Conservation (phyloP, 225 moss, liverwort and hornwort genomes). For the Marchantia polymorpha region DNA sequence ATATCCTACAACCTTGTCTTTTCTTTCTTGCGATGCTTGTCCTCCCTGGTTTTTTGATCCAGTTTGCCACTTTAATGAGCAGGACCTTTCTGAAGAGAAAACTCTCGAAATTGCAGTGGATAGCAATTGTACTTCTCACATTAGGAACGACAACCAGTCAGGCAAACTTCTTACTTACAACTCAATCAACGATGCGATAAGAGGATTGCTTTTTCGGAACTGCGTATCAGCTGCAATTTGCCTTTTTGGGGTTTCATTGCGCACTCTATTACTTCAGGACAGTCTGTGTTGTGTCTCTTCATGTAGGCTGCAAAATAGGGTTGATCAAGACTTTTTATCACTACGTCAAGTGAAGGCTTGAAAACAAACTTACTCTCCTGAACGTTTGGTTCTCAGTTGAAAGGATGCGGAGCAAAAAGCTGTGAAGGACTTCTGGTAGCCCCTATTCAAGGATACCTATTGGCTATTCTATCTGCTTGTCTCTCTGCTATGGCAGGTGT, state of each 20-base stretch:
- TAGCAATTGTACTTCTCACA: conserved; percentile 75
- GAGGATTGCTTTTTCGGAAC: not conserved
- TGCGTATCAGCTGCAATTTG: not conserved
- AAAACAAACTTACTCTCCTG: not conserved
- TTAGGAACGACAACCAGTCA: conserved; percentile 88
- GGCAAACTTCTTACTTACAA: conserved; percentile 31
- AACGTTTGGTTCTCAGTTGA: conserved; percentile 45
- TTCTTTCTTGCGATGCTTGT: not conserved
- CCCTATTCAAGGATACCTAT: conserved; percentile 83
- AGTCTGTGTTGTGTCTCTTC: not conserved
- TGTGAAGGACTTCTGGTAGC: conserved; percentile 69
- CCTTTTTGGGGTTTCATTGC: not conserved
- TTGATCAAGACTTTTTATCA: not conserved
- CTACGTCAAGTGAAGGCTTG: not conserved
- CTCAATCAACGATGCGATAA: not conserved
- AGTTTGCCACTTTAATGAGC: not conserved
- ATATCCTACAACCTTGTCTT: not conserved
- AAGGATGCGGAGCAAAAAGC: conserved; percentile 74
- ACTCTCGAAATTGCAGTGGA: conserved; percentile 79
- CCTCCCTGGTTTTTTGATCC: not conserved
- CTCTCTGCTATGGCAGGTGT: conserved; percentile 91
- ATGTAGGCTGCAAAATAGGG: too few relatives aligned
- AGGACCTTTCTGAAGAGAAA: conserved; percentile 72
- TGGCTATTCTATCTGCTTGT: conserved; percentile 76
- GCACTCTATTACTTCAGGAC: not conserved